These are phyloP conservation scores for Cercospora sp. DNA, from an alignment of 2,329 filamentous ascomycete species.

Conservation along the genomic window DNA sequence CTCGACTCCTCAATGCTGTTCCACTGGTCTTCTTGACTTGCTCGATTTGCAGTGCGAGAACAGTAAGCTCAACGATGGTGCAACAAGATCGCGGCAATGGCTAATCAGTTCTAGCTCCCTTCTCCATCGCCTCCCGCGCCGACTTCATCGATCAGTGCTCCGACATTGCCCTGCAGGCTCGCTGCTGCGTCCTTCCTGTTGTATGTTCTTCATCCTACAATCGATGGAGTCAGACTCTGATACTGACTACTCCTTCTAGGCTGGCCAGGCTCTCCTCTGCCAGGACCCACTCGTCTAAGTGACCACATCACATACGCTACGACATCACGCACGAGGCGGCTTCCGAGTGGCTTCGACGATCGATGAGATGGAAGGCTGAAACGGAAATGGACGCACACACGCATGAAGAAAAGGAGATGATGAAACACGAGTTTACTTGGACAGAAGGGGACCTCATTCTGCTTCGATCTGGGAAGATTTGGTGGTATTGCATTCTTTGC, in stretches of 20 bases:
- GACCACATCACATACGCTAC: too few relatives aligned
- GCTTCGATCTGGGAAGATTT: neutral
- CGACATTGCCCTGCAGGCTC: neutral
- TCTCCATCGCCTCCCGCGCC: neutral
- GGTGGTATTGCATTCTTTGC: neutral
- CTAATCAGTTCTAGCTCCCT: too few relatives aligned
- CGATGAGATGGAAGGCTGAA: neutral
- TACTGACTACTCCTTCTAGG: neutral
- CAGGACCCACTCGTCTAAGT: neutral
- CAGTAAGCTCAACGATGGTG: too few relatives aligned
- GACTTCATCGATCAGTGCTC: neutral
- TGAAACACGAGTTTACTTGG: neutral
- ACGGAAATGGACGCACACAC: neutral
- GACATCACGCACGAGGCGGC: neutral
- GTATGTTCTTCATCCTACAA: neutral
- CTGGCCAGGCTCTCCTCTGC: neutral
- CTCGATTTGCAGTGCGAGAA: neutral
- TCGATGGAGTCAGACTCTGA: too few relatives aligned
- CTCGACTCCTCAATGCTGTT: neutral
- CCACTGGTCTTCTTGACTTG: neutral
- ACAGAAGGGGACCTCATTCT: neutral
- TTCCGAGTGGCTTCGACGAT: neutral
- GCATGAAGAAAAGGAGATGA: neutral
- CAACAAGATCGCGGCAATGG: too few relatives aligned
- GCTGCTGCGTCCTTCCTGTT: neutral